A percentile compares a stretch with the other conserved stretches of the same genome.
These are phyloP conservation scores for Brassica juncea DNA, from an alignment of 345 rosid genomes.

Conservation along the genomic window DNA sequence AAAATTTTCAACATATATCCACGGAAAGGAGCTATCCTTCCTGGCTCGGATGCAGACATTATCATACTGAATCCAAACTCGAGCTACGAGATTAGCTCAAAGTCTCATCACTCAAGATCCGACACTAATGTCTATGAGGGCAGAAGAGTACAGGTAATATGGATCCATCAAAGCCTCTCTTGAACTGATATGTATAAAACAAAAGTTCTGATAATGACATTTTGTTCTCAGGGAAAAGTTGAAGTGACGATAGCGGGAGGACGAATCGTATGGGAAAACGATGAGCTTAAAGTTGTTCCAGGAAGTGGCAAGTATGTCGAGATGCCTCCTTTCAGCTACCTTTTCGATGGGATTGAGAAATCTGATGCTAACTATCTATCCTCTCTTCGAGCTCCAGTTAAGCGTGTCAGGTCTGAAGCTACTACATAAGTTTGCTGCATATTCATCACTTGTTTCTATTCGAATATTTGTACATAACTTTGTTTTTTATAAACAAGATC, in stretches of 20 bases:
- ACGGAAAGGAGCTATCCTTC: constrained; percentile 87
- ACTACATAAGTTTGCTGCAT: constrained; percentile 26
- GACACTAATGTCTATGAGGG: constrained; percentile 93
- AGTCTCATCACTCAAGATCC: constrained; percentile 76
- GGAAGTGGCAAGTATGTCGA: constrained; percentile 74
- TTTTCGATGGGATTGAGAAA: constrained; percentile 77
- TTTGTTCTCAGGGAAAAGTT: constrained; percentile 66
- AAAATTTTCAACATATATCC: constrained; percentile 91
- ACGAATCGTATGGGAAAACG: constrained; percentile 78
- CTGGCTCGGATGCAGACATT: constrained; percentile 70
- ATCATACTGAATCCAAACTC: constrained; percentile 86
- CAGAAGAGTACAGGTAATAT: constrained; percentile 69
- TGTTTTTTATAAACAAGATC: background rate
- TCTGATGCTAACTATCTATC: constrained; percentile 71
- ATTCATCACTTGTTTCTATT: background rate
- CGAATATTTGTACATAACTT: constrained; percentile 6
- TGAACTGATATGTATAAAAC: background rate
- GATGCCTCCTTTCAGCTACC: constrained; percentile 78
- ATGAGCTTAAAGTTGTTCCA: constrained; percentile 67
- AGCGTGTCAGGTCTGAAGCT: constrained; percentile 49
- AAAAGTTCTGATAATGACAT: background rate
- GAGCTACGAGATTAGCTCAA: constrained; percentile 68
- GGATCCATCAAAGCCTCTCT: background rate
- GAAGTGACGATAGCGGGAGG: constrained; percentile 96
- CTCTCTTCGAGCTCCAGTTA: constrained; percentile 81